Conservation (phyloP, 495 filamentous ascomycete species). For the Cladorrhinum samala region DNA sequence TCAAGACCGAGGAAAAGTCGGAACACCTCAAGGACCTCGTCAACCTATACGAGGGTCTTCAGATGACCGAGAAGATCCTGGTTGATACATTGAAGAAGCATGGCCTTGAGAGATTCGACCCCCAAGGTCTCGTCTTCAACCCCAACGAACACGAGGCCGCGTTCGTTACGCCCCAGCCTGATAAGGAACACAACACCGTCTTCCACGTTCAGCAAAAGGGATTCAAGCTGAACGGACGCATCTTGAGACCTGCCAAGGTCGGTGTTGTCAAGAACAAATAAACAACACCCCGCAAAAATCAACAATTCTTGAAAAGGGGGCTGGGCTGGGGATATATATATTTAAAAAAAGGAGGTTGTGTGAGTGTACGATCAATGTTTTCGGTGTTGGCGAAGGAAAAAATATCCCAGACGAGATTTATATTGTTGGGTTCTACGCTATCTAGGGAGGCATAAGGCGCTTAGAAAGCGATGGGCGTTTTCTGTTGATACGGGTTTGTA, state of each 20-base stretch:
- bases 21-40: conserved; percentile 61
- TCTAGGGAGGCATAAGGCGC: too few species aligned
- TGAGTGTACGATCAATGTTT: conserved; percentile 1
- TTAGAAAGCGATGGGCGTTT: conserved; percentile 10
- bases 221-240: conserved; percentile 81
- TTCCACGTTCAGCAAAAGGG: conserved; percentile 94
- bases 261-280: conserved; percentile 69
- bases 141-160: conserved; percentile 94
- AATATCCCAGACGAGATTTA: too few species aligned
- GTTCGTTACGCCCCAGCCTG: conserved; percentile 78
- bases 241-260: conserved; percentile 89
- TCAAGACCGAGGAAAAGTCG: conserved; percentile 48
- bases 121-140: conserved; percentile 75
- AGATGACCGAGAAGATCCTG: conserved; percentile 89
- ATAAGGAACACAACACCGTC: conserved; percentile 82
- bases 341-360: conserved; percentile 1
- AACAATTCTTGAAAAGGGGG: conserved; percentile 1
- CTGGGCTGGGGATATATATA: neutral
- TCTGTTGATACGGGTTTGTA: conserved; percentile 11
- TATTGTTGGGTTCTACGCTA: too few species aligned
- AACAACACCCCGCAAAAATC: neutral
- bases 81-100: conserved; percentile 88
- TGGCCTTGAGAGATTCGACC: conserved; percentile 85
- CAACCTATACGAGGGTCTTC: conserved; percentile 78
- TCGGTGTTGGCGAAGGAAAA: too few species aligned